Base-by-base conservation (phyloP, 1,284 basidiomycete genomes). In the Cutaneotrichosporon cutaneum region DNA sequence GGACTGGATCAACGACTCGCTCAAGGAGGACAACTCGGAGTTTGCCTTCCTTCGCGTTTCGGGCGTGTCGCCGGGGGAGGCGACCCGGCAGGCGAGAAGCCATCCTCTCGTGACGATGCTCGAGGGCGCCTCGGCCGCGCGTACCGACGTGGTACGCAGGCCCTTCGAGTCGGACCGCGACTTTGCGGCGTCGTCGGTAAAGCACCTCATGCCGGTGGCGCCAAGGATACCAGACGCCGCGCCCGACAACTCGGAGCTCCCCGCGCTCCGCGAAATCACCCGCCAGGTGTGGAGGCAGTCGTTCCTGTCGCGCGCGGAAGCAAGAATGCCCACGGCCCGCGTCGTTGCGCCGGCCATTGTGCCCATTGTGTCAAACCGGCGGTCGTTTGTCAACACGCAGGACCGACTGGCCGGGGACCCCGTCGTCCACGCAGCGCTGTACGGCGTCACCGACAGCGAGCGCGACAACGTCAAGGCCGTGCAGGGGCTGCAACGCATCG, bases 271-370 rank as follows among this genome's bases (percentile, higher is more conserved):
- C 45, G 81, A 84, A 32, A 89, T 96, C 67, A 83, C 88, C 2
- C 75, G 77, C 11, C 79, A 82, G 48, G 82, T 84, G 22, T 94
- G 91, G 86, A 80, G 83, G 56, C 77, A 83, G 35, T 94, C 93
- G 5, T 91, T 88, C 71, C 81, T 98, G 35, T 93, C 90, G 56
- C 86, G 90, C 47, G 85, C 86, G 3, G 85, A 85, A 13, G 83
- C 94, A 63, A 87, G 87, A 68, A 94, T 92, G 85, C 90, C 88
- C 76, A 82, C 90, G 18, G 90, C 92, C 30, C 82, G 87, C 2
- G 94, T 83, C 4, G 86, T 95, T 22, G 94, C 96, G 0, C 94
- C 95, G 1, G 85, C 90, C 0, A 88, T 95, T 67, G 80, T 86
- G 39, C 81, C 91, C 56, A 84, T 87, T 68, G 90, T 88, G 71